Percentiles rank a stretch among this genome's conserved stretches.
These are phyloP conservation scores for Polytrichum formosum DNA, from an alignment of 225 moss, liverwort and hornwort genomes.

Conservation along the genomic window DNA sequence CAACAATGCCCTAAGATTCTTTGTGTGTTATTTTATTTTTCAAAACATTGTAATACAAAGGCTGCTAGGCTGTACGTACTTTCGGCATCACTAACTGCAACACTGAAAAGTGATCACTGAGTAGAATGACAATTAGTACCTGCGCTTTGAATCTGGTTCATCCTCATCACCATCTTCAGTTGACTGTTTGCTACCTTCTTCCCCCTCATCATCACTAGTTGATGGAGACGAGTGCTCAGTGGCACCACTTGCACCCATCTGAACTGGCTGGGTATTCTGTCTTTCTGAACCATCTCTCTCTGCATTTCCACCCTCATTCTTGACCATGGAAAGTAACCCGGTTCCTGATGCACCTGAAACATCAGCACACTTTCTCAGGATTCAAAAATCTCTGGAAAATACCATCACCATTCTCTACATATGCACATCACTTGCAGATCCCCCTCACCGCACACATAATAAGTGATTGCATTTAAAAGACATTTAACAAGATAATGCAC, in stretches of 20 bases:
- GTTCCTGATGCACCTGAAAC: slow-evolving; percentile 26
- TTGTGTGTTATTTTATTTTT: too few relatives aligned
- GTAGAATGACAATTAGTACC: slow-evolving; percentile 25
- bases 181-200: slow-evolving; percentile 75
- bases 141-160: slow-evolving; percentile 85
- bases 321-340: slow-evolving; percentile 43
- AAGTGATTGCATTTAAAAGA: too few relatives aligned
- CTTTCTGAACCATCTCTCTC: slow-evolving; percentile 59
- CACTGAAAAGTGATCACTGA: too few relatives aligned
- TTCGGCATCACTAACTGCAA: too few relatives aligned
- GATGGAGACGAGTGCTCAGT: slow-evolving; percentile 83
- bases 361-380: background rate
- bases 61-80: too few relatives aligned
- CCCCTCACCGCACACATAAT: too few relatives aligned
- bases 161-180: slow-evolving; percentile 92
- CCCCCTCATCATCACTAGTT: slow-evolving; percentile 67
- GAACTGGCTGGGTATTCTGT: slow-evolving; percentile 50
- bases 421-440: background rate
- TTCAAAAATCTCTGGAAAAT: too few relatives aligned
- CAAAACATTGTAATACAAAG: too few relatives aligned
- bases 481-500: too few relatives aligned
- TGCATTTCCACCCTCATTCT: slow-evolving; percentile 49
- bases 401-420: background rate
- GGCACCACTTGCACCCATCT: slow-evolving; percentile 49
- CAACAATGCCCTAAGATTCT: too few relatives aligned